Base-by-base conservation (phyloP, 164 flowering plant species). In the Magnolia sinica region DNA sequence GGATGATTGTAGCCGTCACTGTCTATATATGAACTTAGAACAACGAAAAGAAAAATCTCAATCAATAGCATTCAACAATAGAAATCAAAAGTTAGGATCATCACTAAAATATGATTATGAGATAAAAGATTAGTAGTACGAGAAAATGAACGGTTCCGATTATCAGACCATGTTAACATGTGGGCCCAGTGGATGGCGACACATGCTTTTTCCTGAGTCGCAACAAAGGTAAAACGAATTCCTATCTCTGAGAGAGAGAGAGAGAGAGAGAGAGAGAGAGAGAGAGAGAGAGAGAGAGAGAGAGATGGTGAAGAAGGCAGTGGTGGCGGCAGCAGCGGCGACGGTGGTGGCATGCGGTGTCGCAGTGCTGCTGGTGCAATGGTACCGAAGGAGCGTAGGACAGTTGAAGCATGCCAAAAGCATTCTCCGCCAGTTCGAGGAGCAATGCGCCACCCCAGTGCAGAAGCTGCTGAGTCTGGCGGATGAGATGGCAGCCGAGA, bases 391-490 rank as follows among this genome's bases (percentile, higher is more conserved):
- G 55, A 77, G 72, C 16, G 79, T 81, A 72, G 63, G 82, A 8
- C 82, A 80, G 73, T 81, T 87, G 87, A 84, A 73, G 67, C 76
- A 81, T 5, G 76, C 86, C 0, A 83, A 81, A 27, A 73, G 80
- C 2, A 81, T 86, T 4, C 80, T 90, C 0, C 80, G 84, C 1
- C 82, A 83, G 45, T 86, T 90, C 4, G 88, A 87, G 0, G 67
- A 82, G 19, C 83, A 86, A 19, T 81, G 87, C 19, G 88, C 89
- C 27, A 87, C 91, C 7, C 93, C 91, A 0, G 86, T 84, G 14
- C 68, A 84, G 1, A 82, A 82, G 74, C 84, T 88, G 1, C 86
- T 87, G 93, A 50, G 64, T 63, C 70, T 88, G 37, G 87, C 90
- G 0, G 73, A 84, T 64, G 88, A 82, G 2, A 74, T 88, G 79